Evolutionary conservation across 2,329 filamentous ascomycete species (phyloP).

Genomic region (Aspergillus proliferans): DNA sequence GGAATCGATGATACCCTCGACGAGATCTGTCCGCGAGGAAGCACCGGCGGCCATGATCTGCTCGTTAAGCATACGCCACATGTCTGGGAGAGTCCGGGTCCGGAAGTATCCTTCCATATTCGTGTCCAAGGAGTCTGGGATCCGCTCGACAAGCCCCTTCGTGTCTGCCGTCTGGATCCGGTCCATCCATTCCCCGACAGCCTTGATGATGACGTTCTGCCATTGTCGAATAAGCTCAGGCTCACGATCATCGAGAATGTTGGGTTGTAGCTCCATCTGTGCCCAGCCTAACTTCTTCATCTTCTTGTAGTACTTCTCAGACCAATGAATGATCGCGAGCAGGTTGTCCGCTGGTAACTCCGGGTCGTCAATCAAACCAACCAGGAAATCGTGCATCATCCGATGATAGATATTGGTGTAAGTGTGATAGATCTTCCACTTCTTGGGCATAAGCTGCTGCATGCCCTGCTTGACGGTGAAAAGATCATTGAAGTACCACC

Average conservation of each 20-base stretch:
- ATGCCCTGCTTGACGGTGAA: constrained; percentile 93
- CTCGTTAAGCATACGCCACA: constrained; percentile 96
- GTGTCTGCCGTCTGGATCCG: constrained; percentile 79
- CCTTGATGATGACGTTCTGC: constrained; percentile 88
- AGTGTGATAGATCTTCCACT: constrained; percentile 90
- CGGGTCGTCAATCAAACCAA: constrained; percentile 74
- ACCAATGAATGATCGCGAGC: constrained; percentile 89
- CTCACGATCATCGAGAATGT: constrained; percentile 85
- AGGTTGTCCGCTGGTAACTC: constrained; percentile 80
- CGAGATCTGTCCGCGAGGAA: constrained; percentile 80
- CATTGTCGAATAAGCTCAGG: constrained; percentile 89
- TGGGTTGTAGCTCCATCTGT: constrained; percentile 69
- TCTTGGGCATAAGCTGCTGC: constrained; percentile 84
- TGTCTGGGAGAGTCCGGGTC: constrained; percentile 83
- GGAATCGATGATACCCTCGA: constrained; percentile 90
- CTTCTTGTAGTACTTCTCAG: constrained; percentile 91
- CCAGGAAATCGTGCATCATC: constrained; percentile 90
- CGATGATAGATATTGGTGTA: constrained; percentile 88
- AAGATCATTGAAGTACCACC: constrained; percentile 97
- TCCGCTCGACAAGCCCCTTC: constrained; percentile 72
- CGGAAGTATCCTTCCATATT: constrained; percentile 88
- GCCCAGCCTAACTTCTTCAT: constrained; percentile 84
- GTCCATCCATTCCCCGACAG: constrained; percentile 96
- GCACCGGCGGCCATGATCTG: constrained; percentile 80
- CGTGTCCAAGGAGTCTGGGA: constrained; percentile 72